Evolutionary conservation across 768 basidiomycete genomes (phyloP).

Genomic region (Pulveroboletus sp.): DNA sequence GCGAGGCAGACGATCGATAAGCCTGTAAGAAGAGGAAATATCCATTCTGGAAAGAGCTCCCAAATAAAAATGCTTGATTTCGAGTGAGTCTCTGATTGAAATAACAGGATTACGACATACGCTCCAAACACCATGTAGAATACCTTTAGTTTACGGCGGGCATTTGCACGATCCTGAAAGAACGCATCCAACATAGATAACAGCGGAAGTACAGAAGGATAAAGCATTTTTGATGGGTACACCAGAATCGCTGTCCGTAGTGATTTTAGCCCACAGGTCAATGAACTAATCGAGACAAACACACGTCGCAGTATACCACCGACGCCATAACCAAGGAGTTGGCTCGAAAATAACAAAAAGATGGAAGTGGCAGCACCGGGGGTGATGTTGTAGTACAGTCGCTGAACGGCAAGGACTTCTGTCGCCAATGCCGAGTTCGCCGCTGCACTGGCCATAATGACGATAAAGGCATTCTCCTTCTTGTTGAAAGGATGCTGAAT

Average conservation of each 20-base stretch:
- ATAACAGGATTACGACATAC: slow-evolving; percentile 30
- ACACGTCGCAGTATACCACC: slow-evolving; percentile 50
- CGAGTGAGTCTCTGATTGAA: neutral
- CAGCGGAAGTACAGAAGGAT: slow-evolving; percentile 31
- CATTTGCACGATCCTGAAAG: slow-evolving; percentile 39
- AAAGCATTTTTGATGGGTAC: slow-evolving; percentile 45
- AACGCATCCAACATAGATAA: slow-evolving; percentile 32
- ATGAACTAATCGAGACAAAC: slow-evolving; percentile 1
- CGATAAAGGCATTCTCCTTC: slow-evolving; percentile 56
- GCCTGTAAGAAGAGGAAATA: slow-evolving; percentile 60
- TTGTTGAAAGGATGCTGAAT: slow-evolving; percentile 55
- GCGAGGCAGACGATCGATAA: slow-evolving; percentile 62
- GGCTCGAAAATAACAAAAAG: slow-evolving; percentile 37
- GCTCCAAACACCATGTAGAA: slow-evolving; percentile 20
- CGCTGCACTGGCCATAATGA: slow-evolving; percentile 58
- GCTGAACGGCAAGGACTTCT: slow-evolving; percentile 53
- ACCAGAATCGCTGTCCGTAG: slow-evolving; percentile 27
- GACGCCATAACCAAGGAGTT: slow-evolving; percentile 49
- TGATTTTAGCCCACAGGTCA: neutral
- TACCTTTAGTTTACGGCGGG: slow-evolving; percentile 38
- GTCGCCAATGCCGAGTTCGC: slow-evolving; percentile 53
- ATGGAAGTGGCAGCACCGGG: slow-evolving; percentile 47
- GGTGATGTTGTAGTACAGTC: slow-evolving; percentile 50
- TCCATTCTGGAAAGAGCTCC: slow-evolving; percentile 25
- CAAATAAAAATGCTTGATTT: slow-evolving; percentile 30